Evolutionary conservation across 2,329 filamentous ascomycete species (phyloP).

Genomic region (Cladosporium velox): DNA sequence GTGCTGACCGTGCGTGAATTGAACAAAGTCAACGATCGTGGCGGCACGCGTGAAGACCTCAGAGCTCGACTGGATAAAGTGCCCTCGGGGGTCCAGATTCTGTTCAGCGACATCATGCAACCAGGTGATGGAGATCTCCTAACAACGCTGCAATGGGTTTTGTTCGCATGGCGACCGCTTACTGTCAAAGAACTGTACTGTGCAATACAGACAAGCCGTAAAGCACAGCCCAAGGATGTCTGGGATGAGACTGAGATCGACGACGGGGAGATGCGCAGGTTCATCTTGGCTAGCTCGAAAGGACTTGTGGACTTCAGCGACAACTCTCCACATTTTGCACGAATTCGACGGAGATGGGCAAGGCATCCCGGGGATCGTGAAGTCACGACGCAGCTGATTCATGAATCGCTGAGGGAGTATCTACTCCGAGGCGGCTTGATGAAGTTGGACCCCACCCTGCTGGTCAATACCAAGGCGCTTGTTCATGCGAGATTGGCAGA

Average conservation of each 20-base stretch:
- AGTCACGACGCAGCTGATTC: neutral
- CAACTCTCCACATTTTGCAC: neutral
- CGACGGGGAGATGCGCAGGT: neutral
- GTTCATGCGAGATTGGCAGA: neutral
- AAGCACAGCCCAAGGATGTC: no score
- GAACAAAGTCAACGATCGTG: neutral
- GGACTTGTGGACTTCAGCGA: neutral
- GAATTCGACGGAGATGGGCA: no score
- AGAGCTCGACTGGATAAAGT: neutral
- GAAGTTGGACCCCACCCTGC: neutral
- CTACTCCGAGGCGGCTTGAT: neutral
- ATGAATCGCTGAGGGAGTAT: conserved; percentile 8
- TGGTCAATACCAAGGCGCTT: neutral
- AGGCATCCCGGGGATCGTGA: no score
- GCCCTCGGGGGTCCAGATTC: neutral
- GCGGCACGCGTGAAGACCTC: neutral
- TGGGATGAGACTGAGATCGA: neutral
- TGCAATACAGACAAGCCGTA: neutral
- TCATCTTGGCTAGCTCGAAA: neutral
- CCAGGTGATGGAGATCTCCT: neutral
- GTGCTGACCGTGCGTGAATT: neutral
- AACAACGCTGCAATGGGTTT: neutral
- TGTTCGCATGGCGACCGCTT: neutral
- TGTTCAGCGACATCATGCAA: neutral
- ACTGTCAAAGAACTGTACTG: neutral